A percentile compares a stretch with the other conserved stretches of the same genome.
Evolutionary conservation across 768 basidiomycete species (phyloP).

Genomic region (Amanita brunnescens): DNA sequence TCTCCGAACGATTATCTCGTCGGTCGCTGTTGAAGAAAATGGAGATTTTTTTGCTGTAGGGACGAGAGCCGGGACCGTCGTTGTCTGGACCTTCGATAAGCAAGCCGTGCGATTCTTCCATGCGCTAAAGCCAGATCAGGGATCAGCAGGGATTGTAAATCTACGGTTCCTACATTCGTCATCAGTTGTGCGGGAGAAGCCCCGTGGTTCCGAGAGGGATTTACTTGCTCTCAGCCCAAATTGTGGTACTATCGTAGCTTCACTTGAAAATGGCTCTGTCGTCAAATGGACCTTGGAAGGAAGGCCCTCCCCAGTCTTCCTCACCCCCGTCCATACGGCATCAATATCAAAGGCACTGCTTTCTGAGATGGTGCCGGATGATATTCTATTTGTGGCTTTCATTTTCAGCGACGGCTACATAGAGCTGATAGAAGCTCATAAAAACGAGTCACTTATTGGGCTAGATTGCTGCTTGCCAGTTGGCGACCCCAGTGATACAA

Average conservation of each 20-base stretch:
- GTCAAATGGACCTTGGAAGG: slow-evolving; percentile 43
- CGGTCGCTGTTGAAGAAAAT: slow-evolving; percentile 51
- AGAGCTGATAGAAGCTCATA: slow-evolving; percentile 48
- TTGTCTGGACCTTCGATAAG: slow-evolving; percentile 49
- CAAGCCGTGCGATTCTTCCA: slow-evolving; percentile 28
- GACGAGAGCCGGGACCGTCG: slow-evolving; percentile 56
- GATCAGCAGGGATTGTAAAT: slow-evolving; percentile 42
- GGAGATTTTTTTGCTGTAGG: slow-evolving; percentile 66
- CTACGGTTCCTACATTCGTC: slow-evolving; percentile 37
- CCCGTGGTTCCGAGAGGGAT: slow-evolving; percentile 23
- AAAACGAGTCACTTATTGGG: slow-evolving; percentile 31
- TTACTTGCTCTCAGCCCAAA: slow-evolving; percentile 16
- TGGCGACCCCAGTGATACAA: slow-evolving; percentile 48
- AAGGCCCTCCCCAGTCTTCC: slow-evolving; percentile 23
- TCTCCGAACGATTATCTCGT: slow-evolving; percentile 42
- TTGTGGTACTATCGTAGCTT: slow-evolving; percentile 31
- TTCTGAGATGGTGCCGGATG: slow-evolving; percentile 37
- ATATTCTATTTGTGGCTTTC: slow-evolving; percentile 46
- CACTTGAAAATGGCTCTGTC: slow-evolving; percentile 53
- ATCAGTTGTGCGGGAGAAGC: slow-evolving; percentile 5
- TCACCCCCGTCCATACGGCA: slow-evolving; percentile 34
- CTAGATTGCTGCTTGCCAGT: slow-evolving; percentile 44
- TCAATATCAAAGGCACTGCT: slow-evolving; percentile 41
- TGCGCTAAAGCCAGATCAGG: slow-evolving; percentile 32
- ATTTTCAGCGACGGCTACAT: slow-evolving; percentile 57